Evolutionary conservation across 441 rosid species (phyloP), one percentile per base, ranked within the genome.

Genomic region (Corymbia calophylla): DNA sequence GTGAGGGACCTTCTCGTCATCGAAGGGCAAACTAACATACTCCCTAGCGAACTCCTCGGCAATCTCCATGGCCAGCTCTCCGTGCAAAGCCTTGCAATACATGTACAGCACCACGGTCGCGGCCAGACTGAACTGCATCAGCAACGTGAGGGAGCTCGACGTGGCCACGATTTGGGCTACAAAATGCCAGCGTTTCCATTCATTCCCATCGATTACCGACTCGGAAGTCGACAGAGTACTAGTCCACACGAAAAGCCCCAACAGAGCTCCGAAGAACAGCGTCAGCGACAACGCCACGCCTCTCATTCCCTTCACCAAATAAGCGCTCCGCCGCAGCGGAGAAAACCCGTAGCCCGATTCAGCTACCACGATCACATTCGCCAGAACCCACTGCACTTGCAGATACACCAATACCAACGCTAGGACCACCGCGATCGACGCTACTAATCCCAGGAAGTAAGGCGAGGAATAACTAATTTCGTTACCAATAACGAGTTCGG

Each of bases 11-110:
- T 98, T 96, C 35, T 92, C 94, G 64, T 94, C 95, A 86, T 95
- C 97, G 89, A 96, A 95, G 80, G 99, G 99, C 93, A 98, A 93
- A 51, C 98, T 94, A 4, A 95, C 94, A 85, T 95, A 95, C 77
- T 95, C 96, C 56, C 94, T 90, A 0, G 96, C 96, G 90, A 96
- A 96, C 90, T 97, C 97, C 89, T 94, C 94, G 14, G 97, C 98
- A 39, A 97, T 97, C 94, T 95, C 96, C 91, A 89, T 91, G 27
- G 94, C 98, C 56, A 96, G 94, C 93, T 97, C 97, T 7, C 98
- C 97, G 21, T 93, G 93, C 19, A 90, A 81, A 82, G 98, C 97
- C 92, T 95, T 96, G 87, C 97, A 95, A 87, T 94, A 92, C 94
- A 96, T 95, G 87, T 95, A 96, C 90, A 96, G 73, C 87, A 97